Conservation (phyloP, 495 filamentous ascomycete species). For the Penicillium macrosclerotiorum region DNA sequence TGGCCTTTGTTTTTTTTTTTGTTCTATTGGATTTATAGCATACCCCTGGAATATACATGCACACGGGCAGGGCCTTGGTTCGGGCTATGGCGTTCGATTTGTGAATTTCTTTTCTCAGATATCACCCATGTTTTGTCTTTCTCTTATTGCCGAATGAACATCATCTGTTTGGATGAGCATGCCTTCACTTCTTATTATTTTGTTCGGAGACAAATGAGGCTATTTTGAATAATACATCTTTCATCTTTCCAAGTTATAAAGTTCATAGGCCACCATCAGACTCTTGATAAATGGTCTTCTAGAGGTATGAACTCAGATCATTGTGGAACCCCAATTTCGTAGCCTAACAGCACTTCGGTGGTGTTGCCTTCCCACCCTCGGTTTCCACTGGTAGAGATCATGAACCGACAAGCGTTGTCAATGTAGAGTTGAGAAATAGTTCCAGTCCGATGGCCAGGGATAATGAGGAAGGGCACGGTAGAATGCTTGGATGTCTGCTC, state of each 20-base stretch:
- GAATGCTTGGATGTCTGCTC: conserved; percentile 64
- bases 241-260: no score
- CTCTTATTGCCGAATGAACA: no score
- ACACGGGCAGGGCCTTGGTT: conserved; percentile 4
- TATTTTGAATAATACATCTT: conserved; percentile 2
- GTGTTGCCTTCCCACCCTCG: conserved; percentile 92
- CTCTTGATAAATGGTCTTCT: no score
- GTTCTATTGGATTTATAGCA: conserved; percentile 12
- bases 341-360: conserved; percentile 90
- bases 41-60: conserved; percentile 1
- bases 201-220: no score
- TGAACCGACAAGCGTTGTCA: conserved; percentile 83
- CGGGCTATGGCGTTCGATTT: conserved; percentile 10
- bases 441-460: conserved; percentile 90
- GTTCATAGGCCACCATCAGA: no score
- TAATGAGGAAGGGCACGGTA: conserved; percentile 87
- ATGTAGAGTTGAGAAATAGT: conserved; percentile 81
- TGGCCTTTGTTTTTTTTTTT: no score
- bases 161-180: no score
- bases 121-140: not conserved
- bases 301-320: conserved; percentile 15
- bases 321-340: conserved; percentile 71
- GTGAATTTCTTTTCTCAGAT: not conserved
- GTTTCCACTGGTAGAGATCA: conserved; percentile 88
- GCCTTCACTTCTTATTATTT: no score